Conservation (phyloP, 352 stramenopile species). For the Plasmopara viticola region DNA sequence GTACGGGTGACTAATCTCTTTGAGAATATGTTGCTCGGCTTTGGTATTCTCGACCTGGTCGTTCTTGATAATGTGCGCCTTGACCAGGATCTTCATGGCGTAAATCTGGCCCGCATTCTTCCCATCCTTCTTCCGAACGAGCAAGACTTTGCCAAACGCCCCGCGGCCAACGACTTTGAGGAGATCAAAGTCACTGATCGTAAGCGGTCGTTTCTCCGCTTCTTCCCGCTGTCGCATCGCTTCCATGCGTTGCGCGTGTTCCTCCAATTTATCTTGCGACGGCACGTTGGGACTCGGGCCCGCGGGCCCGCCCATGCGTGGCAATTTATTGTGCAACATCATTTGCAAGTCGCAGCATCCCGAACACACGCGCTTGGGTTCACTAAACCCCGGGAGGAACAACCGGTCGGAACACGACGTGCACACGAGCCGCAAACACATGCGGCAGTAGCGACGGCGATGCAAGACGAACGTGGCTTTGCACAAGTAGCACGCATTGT, state of each 20-base stretch:
- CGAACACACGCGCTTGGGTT: conserved; percentile 80
- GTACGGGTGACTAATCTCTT: conserved; percentile 86
- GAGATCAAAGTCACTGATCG: conserved; percentile 92
- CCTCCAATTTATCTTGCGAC: conserved; percentile 55
- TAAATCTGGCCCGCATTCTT: conserved; percentile 85
- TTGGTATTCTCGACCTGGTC: conserved; percentile 92
- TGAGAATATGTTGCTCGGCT: conserved; percentile 85
- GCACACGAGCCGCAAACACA: conserved; percentile 81
- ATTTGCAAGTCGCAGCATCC: conserved; percentile 85
- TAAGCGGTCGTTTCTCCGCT: conserved; percentile 59
- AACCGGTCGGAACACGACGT: conserved; percentile 81
- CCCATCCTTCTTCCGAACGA: conserved; percentile 90
- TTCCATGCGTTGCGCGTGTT: conserved; percentile 63
- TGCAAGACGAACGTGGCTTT: conserved; percentile 76
- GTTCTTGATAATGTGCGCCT: conserved; percentile 90
- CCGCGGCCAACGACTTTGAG: conserved; percentile 94
- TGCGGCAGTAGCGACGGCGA: conserved; percentile 75
- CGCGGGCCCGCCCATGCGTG: conserved; percentile 36
- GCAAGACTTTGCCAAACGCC: conserved; percentile 93
- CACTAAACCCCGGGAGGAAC: conserved; percentile 82
- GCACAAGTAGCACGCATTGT: conserved; percentile 78
- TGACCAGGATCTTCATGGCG: conserved; percentile 94
- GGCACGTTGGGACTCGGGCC: conserved; percentile 22
- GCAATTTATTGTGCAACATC: conserved; percentile 83
- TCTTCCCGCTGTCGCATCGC: conserved; percentile 78